Conservation (phyloP, 768 basidiomycete genomes). For the Pulveroboletus sp. region DNA sequence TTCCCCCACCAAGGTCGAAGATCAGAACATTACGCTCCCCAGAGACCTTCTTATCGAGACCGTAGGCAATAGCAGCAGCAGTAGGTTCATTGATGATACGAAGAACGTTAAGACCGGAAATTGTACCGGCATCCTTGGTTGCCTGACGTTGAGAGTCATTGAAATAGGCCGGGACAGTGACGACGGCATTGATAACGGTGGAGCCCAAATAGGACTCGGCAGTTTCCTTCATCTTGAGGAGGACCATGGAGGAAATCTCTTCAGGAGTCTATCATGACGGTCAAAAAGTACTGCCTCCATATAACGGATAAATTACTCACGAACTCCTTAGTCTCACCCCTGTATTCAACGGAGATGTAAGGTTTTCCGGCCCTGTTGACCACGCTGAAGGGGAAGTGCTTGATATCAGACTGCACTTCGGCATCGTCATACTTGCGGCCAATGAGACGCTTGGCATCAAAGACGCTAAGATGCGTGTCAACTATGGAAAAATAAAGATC, state of each 20-base stretch:
- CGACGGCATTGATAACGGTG: slow-evolving; percentile 83
- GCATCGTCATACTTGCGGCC: slow-evolving; percentile 85
- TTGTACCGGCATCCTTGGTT: slow-evolving; percentile 95
- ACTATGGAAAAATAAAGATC: background rate
- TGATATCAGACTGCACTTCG: slow-evolving; percentile 78
- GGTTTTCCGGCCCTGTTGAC: slow-evolving; percentile 86
- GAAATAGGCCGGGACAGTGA: slow-evolving; percentile 97
- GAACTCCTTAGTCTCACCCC: slow-evolving; percentile 91
- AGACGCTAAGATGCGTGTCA: slow-evolving; percentile 54
- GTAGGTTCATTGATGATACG: slow-evolving; percentile 99
- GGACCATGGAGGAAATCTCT: slow-evolving; percentile 97
- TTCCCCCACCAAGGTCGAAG: slow-evolving; percentile 98
- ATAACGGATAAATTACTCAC: slow-evolving; percentile 39
- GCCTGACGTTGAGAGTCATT: slow-evolving; percentile 99
- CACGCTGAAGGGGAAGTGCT: slow-evolving; percentile 95
- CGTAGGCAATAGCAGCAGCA: slow-evolving; percentile 96
- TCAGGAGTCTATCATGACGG: slow-evolving; percentile 67
- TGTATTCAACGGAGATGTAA: slow-evolving; percentile 84
- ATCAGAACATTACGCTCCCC: slow-evolving; percentile 95
- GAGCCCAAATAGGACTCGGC: slow-evolving; percentile 94
- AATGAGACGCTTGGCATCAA: slow-evolving; percentile 97
- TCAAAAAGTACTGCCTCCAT: slow-evolving; percentile 11
- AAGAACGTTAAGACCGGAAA: slow-evolving; percentile 91
- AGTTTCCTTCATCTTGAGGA: slow-evolving; percentile 97
- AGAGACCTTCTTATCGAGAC: slow-evolving; percentile 89